These are phyloP conservation scores for Pyracantha coccinea DNA, from an alignment of 331 rosid genomes.

Conservation along the genomic window DNA sequence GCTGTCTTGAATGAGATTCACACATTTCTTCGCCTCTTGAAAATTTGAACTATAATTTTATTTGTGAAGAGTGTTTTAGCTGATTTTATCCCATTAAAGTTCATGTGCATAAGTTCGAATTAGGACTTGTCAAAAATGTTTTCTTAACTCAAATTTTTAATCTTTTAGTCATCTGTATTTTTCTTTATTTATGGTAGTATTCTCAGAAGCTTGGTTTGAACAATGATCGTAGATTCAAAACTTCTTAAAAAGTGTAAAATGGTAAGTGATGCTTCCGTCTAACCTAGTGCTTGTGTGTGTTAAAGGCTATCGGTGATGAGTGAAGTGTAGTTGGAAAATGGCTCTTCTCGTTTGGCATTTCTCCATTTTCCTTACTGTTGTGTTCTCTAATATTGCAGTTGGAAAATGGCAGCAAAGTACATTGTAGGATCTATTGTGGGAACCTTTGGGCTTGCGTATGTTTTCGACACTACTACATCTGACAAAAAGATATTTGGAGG, in stretches of 20 bases:
- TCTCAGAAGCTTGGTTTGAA: background rate
- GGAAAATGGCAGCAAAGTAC: conserved; percentile 41
- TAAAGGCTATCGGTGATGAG: background rate
- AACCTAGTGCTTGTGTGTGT: background rate
- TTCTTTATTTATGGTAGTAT: background rate
- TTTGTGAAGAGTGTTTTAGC: background rate
- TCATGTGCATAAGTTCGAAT: background rate
- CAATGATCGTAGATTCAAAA: background rate
- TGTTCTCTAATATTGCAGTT: conserved; percentile 7
- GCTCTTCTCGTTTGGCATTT: background rate
- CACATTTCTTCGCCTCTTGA: background rate
- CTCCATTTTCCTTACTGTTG: background rate
- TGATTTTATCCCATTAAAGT: background rate
- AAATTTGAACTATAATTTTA: background rate
- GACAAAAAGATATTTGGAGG: conserved; percentile 67
- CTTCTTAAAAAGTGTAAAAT: background rate
- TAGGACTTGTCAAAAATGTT: background rate
- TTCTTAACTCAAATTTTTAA: background rate
- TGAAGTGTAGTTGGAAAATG: background rate
- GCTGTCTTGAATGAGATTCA: background rate
- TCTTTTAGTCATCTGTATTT: background rate
- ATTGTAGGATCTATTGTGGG: conserved; percentile 25
- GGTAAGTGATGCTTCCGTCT: background rate
- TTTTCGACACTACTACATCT: conserved; percentile 27
- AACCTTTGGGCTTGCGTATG: conserved; percentile 45